Conservation (phyloP, 2,329 filamentous ascomycete species). For the Diaporthe humulicola region DNA sequence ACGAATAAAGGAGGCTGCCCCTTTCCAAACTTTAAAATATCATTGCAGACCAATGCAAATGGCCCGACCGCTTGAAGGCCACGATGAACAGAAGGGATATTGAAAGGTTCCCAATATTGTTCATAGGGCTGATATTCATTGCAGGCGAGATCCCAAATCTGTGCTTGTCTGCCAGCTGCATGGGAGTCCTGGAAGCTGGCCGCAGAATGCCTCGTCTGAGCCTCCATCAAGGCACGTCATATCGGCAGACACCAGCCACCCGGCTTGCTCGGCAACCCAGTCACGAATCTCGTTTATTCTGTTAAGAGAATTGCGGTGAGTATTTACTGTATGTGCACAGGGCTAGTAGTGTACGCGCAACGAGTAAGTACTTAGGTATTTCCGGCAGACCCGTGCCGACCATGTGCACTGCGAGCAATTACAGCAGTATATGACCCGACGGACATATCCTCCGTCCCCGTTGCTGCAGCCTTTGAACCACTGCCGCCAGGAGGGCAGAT, state of each 20-base stretch:
- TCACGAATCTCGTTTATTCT: not conserved
- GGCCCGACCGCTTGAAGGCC: not conserved
- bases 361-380: too few species aligned
- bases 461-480: not conserved
- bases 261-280: not conserved
- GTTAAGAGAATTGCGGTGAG: not conserved
- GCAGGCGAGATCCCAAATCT: not conserved
- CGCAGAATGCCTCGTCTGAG: not conserved
- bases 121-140: not conserved
- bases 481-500: not conserved
- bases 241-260: not conserved
- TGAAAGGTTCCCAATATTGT: not conserved
- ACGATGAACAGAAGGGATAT: not conserved
- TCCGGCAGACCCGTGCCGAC: not conserved
- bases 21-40: conserved; percentile 21
- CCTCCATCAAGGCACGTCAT: conserved; percentile 5
- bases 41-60: not conserved
- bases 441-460: not conserved
- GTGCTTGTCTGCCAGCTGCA: not conserved
- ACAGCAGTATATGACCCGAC: too few species aligned
- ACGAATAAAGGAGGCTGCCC: conserved; percentile 4
- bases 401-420: not conserved
- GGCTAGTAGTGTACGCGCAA: not conserved
- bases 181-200: not conserved
- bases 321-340: not conserved